Evolutionary conservation across 2,329 filamentous ascomycete species (phyloP).

Genomic region (Eurotiales sp.): DNA sequence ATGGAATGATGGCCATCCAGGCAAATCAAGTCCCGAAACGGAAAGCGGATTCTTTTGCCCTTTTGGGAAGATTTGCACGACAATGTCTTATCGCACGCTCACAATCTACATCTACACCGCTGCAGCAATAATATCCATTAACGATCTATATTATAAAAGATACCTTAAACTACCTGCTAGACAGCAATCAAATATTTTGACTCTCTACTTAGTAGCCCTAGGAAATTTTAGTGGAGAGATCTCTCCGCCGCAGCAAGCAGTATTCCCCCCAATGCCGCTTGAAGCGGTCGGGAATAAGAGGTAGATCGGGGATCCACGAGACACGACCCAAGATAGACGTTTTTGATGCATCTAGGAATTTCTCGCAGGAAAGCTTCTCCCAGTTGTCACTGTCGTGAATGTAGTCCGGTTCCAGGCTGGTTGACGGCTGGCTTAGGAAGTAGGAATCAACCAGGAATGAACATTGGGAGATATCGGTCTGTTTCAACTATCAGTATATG

Average conservation of each 20-base stretch:
- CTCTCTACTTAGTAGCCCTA: too few species aligned
- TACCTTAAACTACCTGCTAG: too few species aligned
- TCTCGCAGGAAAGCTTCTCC: conserved; percentile 70
- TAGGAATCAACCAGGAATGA: conserved; percentile 84
- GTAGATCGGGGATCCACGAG: conserved; percentile 74
- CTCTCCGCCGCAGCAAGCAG: conserved; percentile 66
- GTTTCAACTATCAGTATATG: neutral
- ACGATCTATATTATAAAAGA: too few species aligned
- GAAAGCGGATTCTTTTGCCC: conserved; percentile 33
- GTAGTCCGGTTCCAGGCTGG: conserved; percentile 75
- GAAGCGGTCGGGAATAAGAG: conserved; percentile 64
- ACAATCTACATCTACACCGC: too few species aligned
- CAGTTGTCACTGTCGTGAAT: conserved; percentile 69
- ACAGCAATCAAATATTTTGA: too few species aligned
- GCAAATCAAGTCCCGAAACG: neutral
- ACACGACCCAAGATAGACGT: conserved; percentile 72
- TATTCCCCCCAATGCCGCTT: conserved; percentile 82
- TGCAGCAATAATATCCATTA: too few species aligned
- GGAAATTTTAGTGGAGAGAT: neutral
- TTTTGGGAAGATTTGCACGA: conserved; percentile 28
- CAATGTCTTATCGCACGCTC: too few species aligned
- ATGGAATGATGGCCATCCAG: neutral
- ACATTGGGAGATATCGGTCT: conserved; percentile 69
- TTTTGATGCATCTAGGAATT: conserved; percentile 73
- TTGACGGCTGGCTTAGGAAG: conserved; percentile 59